Evolutionary conservation across 345 rosid species (phyloP).

Genomic region (Citrus sinensis): DVS_A1.0 CM039162.1:7078001-7078500

Average conservation of each 20-base stretch:
- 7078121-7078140: constrained; percentile 76
- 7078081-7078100: constrained; percentile 89
- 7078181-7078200: constrained; percentile 19
- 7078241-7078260: constrained; percentile 97
- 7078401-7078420: neutral
- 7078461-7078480: neutral
- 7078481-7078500: neutral
- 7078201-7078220: neutral
- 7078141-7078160: constrained; percentile 85
- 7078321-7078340: neutral
- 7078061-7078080: constrained; percentile 40
- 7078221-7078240: constrained; percentile 29
- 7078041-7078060: neutral
- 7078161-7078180: constrained; percentile 39
- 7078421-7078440: neutral
- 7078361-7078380: neutral
- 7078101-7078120: constrained; percentile 86
- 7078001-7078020: constrained; percentile 1
- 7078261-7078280: constrained; percentile 97
- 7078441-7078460: neutral
- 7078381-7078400: neutral
- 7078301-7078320: constrained; percentile 19
- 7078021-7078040: neutral
- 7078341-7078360: neutral
- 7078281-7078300: constrained; percentile 91